Evolutionary conservation across 1,139 yeast genomes (phyloP), one percentile per base, ranked within the genome.

Genomic region (Yamadazyma membranifaciens): DNA sequence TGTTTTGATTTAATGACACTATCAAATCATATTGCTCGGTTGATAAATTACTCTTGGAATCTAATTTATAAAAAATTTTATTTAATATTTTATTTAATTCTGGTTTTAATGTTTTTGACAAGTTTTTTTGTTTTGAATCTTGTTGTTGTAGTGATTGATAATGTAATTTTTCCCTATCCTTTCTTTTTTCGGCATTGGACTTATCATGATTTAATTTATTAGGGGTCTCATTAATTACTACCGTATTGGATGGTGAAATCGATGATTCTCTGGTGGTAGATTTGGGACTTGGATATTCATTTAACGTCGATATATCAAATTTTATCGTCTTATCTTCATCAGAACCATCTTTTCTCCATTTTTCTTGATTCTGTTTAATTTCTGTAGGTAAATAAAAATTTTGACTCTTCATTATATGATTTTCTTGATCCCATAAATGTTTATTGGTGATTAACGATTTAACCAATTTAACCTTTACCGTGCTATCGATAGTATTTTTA

Each of bases 301-400:
- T 55, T 4, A 69, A 60, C 48, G 64, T 60, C 45, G 73, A 67
- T 16, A 69, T 55, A 46, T 71, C 75, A 43, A 69, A 69, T 20
- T 63, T 63, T 4, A 70, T 54, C 2, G 59, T 54, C 9, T 48
- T 42, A 11, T 44, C 47, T 3, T 44, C 45, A 1, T 42, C 46
- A 7, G 42, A 46, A 2, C 36, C 46, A 10, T 49, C 54, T 7
- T 49, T 47, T 5, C 55, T 48, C 74, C 75, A 69, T 44, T 63
- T 62, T 37, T 59, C 50, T 45, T 68, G 74, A 45, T 69, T 65
- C 22, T 56, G 41, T 1, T 56, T 59, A 13, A 66, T 51, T 39
- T 69, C 73, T 0, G 76, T 70, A 1, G 75, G 73, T 3, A 67
- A 59, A 44, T 70, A 71, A 41, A 63, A 65, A 36, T 66, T 62